These are phyloP conservation scores for Ophiognomonia clavigignenti-juglandacearum DNA, from an alignment of 2,329 filamentous ascomycete species.

Conservation along the genomic window DNA sequence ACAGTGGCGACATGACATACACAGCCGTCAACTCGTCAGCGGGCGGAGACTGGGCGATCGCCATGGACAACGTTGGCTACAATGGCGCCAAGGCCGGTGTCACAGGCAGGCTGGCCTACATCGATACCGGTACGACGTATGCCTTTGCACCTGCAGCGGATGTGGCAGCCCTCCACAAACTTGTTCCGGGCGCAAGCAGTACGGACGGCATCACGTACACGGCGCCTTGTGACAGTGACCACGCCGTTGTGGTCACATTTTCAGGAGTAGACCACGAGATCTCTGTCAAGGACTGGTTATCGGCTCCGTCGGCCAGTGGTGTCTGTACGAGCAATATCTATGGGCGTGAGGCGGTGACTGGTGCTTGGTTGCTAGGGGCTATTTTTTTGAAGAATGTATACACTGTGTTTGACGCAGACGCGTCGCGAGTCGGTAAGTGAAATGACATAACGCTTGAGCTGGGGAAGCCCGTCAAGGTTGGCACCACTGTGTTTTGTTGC, in stretches of 20 bases:
- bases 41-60: conserved; percentile 66
- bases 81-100: conserved; percentile 55
- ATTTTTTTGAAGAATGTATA: conserved; percentile 90
- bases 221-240: conserved; percentile 66
- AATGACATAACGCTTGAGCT: too few species aligned
- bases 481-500: too few species aligned
- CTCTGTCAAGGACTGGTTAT: conserved; percentile 67
- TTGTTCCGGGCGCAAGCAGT: conserved; percentile 57
- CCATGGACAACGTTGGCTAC: conserved; percentile 60
- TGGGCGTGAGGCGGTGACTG: conserved; percentile 61
- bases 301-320: conserved; percentile 36
- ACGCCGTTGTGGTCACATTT: conserved; percentile 61
- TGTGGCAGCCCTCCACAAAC: conserved; percentile 61
- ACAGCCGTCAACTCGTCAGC: conserved; percentile 45
- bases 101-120: conserved; percentile 57
- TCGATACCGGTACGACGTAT: conserved; percentile 81
- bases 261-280: conserved; percentile 63
- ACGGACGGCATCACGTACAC: conserved; percentile 59
- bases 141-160: conserved; percentile 66
- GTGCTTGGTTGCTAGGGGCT: conserved; percentile 76
- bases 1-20: conserved; percentile 64
- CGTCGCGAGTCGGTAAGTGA: conserved; percentile 54
- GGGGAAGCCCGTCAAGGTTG: too few species aligned
- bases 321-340: conserved; percentile 69
- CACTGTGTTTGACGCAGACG: conserved; percentile 73